Conservation (phyloP, 2,329 filamentous ascomycete genomes). For the Microsporum canis region DNA sequence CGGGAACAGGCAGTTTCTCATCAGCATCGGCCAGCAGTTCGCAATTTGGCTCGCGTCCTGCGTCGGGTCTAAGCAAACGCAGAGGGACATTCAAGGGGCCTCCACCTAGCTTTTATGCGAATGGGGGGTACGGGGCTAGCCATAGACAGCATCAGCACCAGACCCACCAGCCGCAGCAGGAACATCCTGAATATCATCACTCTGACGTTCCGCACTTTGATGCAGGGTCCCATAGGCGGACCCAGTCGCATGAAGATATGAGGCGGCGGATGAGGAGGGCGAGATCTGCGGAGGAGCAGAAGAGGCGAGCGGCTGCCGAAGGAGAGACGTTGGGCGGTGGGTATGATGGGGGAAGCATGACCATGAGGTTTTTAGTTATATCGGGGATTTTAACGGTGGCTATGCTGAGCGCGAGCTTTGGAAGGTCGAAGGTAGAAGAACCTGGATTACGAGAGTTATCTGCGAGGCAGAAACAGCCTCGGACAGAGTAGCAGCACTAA, state of each 20-base stretch:
- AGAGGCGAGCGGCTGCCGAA: constrained; percentile 24
- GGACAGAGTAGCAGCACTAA: background rate
- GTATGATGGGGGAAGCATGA: constrained; percentile 24
- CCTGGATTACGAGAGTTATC: constrained; percentile 9
- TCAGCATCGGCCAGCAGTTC: constrained; percentile 33
- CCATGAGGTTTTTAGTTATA: constrained; percentile 29
- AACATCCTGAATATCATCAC: constrained; percentile 14
- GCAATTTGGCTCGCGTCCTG: constrained; percentile 52
- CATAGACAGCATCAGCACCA: constrained; percentile 6
- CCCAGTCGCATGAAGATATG: constrained; percentile 55
- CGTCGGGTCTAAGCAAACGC: constrained; percentile 68
- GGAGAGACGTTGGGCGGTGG: constrained; percentile 38
- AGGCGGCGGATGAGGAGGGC: constrained; percentile 36
- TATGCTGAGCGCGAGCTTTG: constrained; percentile 21
- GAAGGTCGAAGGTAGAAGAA: constrained; percentile 15
- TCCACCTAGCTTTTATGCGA: constrained; percentile 77
- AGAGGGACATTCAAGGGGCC: constrained; percentile 69
- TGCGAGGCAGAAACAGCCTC: constrained; percentile 16
- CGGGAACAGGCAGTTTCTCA: constrained; percentile 25
- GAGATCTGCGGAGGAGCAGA: constrained; percentile 25
- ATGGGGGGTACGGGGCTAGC: constrained; percentile 58
- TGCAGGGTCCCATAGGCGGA: constrained; percentile 57
- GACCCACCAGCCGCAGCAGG: constrained; percentile 44
- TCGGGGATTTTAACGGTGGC: constrained; percentile 28
- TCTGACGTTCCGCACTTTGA: constrained; percentile 66